Percentiles rank a stretch among this genome's conserved stretches.
Conservation (phyloP, 2,329 filamentous ascomycete genomes). For the Monosporascus sp. region DNA sequence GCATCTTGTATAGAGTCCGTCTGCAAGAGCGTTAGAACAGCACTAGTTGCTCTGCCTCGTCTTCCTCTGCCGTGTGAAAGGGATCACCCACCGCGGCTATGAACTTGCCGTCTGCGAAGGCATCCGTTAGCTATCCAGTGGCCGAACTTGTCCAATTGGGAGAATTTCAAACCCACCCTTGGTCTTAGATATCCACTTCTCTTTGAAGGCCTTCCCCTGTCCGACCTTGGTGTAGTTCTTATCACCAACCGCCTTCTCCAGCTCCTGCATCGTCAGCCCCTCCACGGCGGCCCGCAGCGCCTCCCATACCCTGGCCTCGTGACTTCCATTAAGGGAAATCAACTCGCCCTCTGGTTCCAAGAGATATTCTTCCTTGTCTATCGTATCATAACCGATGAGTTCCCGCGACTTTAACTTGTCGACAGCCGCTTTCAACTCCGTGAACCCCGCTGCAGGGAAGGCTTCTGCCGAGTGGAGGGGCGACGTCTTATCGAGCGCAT, state of each 20-base stretch:
- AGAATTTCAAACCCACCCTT: constrained; percentile 37
- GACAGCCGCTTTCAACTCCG: constrained; percentile 76
- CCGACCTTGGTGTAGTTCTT: constrained; percentile 75
- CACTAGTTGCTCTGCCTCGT: neutral
- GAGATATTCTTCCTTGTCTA: constrained; percentile 71
- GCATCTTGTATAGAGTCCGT: constrained; percentile 73
- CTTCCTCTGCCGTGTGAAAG: neutral
- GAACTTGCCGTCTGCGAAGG: constrained; percentile 38
- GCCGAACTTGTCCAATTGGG: neutral
- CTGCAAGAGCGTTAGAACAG: constrained; percentile 23
- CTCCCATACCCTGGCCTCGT: constrained; percentile 78
- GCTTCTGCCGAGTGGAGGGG: constrained; percentile 63
- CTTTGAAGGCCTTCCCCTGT: constrained; percentile 90
- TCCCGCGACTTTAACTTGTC: constrained; percentile 79
- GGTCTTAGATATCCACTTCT: constrained; percentile 64
- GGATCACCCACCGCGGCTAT: neutral
- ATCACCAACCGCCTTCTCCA: constrained; percentile 65
- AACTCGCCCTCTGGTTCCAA: constrained; percentile 71
- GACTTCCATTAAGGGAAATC: constrained; percentile 70
- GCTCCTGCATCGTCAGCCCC: constrained; percentile 73
- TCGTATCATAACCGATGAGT: constrained; percentile 82
- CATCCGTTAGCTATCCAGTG: constrained; percentile 40
- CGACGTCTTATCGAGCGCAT: constrained; percentile 57
- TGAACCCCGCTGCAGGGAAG: constrained; percentile 62
- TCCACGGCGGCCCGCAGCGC: constrained; percentile 67